Evolutionary conservation across 768 basidiomycete genomes (phyloP).

Genomic region (Phylloporus scabripes): DNA sequence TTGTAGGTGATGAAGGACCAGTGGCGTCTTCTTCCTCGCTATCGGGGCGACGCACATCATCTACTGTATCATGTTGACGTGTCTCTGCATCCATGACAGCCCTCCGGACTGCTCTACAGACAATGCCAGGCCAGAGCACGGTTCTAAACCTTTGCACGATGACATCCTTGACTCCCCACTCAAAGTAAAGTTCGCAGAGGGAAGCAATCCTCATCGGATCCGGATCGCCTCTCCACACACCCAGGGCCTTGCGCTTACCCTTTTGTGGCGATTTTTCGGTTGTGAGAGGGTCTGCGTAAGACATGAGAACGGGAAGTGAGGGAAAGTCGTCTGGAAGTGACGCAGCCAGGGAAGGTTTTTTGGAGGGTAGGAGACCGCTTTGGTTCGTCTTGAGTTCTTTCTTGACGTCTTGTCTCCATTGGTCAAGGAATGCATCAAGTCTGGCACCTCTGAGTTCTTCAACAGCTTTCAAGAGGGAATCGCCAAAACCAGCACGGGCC

Average conservation of each 20-base stretch:
- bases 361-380: constrained; percentile 55
- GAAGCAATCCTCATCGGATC: constrained; percentile 67
- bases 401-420: constrained; percentile 59
- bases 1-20: constrained; percentile 14
- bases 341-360: constrained; percentile 59
- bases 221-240: constrained; percentile 54
- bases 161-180: constrained; percentile 83
- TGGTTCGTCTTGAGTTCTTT: constrained; percentile 68
- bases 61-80: background rate
- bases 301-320: constrained; percentile 63
- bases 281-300: constrained; percentile 75
- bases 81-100: constrained; percentile 48
- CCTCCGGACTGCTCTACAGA: constrained; percentile 67
- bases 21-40: background rate
- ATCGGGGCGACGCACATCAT: background rate
- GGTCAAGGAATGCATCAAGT: constrained; percentile 49
- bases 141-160: constrained; percentile 83
- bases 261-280: constrained; percentile 45
- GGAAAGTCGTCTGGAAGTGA: constrained; percentile 66
- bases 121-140: constrained; percentile 72
- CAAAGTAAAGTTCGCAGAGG: constrained; percentile 83
- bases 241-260: constrained; percentile 31
- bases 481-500: constrained; percentile 77
- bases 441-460: constrained; percentile 38
- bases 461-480: constrained; percentile 59